These are phyloP conservation scores for Epichloe brachyelytri DNA, from an alignment of 2,329 filamentous ascomycete species.

Conservation along the genomic window DNA sequence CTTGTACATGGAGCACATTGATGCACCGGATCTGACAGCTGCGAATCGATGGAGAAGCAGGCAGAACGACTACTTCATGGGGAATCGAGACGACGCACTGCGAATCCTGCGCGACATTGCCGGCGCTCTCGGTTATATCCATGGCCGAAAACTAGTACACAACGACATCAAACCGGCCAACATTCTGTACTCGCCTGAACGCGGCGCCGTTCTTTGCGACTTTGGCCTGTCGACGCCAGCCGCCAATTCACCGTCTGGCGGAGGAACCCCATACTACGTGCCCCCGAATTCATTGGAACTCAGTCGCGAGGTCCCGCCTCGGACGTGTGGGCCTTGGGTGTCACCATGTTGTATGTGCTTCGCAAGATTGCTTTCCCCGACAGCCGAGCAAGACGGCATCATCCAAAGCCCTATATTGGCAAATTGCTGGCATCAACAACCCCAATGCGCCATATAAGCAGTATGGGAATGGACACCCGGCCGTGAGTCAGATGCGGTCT, in stretches of 20 bases:
- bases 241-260: slow-evolving; percentile 32
- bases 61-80: slow-evolving; percentile 35
- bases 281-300: slow-evolving; percentile 47
- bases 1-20: slow-evolving; percentile 49
- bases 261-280: slow-evolving; percentile 49
- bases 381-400: slow-evolving; percentile 31
- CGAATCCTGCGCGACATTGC: slow-evolving; percentile 42
- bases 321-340: slow-evolving; percentile 46
- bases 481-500: slow-evolving; percentile 39
- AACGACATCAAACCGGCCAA: slow-evolving; percentile 53
- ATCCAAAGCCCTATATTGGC: slow-evolving; percentile 43
- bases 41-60: slow-evolving; percentile 35
- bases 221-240: slow-evolving; percentile 42
- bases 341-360: slow-evolving; percentile 48
- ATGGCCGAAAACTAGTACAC: slow-evolving; percentile 39
- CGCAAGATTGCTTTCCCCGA: slow-evolving; percentile 44
- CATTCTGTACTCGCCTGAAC: slow-evolving; percentile 44
- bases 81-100: slow-evolving; percentile 33
- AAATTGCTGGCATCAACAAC: slow-evolving; percentile 42
- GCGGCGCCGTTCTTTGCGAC: slow-evolving; percentile 47
- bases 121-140: slow-evolving; percentile 42
- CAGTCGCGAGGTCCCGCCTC: slow-evolving; percentile 40
- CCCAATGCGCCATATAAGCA: slow-evolving; percentile 18
- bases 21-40: slow-evolving; percentile 40
- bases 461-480: slow-evolving; percentile 25